A percentile compares a stretch with the other conserved stretches of the same genome.
Evolutionary conservation across 2,329 filamentous ascomycete genomes (phyloP).

Genomic region (Aaosphaeria arxii): DNA sequence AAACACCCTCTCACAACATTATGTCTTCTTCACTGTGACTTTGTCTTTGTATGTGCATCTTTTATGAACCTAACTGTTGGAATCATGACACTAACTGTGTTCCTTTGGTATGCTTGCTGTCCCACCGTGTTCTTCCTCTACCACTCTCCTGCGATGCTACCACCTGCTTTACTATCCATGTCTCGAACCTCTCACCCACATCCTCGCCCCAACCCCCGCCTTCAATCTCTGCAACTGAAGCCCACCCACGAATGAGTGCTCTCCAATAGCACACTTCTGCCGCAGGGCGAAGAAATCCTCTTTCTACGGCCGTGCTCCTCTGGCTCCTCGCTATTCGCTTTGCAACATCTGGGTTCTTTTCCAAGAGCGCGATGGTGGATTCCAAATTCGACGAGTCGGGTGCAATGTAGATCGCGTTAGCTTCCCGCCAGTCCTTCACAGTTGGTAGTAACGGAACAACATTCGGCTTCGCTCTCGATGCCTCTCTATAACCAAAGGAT

Average conservation of each 20-base stretch:
- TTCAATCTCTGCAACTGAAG: conserved; percentile 3
- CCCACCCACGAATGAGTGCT: conserved; percentile 10
- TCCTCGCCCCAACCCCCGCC: conserved; percentile 8
- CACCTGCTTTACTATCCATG: conserved; percentile 12
- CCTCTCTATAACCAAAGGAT: background rate
- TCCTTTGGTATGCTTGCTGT: background rate
- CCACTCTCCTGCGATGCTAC: background rate
- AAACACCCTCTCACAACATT: too few species aligned
- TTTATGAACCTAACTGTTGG: background rate
- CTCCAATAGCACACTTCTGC: conserved; percentile 18
- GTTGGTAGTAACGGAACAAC: background rate
- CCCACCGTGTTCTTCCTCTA: background rate
- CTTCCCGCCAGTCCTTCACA: conserved; percentile 4
- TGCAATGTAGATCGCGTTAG: conserved; percentile 13
- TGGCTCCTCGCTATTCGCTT: conserved; percentile 11
- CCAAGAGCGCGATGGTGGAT: conserved; percentile 5
- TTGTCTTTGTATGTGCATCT: too few species aligned
- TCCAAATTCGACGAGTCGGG: conserved; percentile 12
- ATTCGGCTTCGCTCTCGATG: background rate
- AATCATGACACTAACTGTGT: background rate
- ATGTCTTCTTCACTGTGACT: too few species aligned
- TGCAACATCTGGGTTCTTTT: conserved; percentile 6
- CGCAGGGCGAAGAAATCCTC: conserved; percentile 8
- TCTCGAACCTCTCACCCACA: conserved; percentile 12
- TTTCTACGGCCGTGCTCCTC: conserved; percentile 5